phyloP scores from a whole-genome alignment of 225 moss, liverwort and hornwort genomes.

The Pleurozium schreberi region DNA sequence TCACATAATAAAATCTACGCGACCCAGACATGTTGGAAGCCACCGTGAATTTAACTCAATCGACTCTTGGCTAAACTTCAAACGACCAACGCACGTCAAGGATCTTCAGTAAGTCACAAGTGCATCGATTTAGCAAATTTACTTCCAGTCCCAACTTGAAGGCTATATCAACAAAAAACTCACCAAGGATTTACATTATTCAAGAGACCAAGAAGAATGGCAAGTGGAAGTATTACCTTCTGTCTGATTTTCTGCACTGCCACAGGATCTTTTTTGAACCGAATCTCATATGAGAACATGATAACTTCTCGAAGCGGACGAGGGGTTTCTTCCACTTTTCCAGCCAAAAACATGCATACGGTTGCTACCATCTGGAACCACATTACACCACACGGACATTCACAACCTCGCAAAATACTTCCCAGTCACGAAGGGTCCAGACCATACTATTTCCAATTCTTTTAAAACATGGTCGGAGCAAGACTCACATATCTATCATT shows the following conservation, averaged over 20 bases:
- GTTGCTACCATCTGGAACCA: constrained; percentile 85
- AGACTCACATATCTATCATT: constrained; percentile 87
- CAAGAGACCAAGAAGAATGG: background rate
- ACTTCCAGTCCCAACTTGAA: background rate
- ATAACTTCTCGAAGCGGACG: constrained; percentile 81
- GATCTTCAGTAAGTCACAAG: background rate
- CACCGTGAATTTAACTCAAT: background rate
- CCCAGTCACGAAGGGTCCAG: background rate
- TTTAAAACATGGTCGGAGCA: background rate
- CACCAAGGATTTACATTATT: background rate
- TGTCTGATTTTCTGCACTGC: constrained; percentile 66
- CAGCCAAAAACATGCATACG: constrained; percentile 95
- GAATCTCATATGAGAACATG: constrained; percentile 71
- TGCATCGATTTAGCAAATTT: background rate
- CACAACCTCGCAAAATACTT: background rate
- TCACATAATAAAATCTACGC: background rate
- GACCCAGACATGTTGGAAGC: background rate
- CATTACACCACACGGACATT: constrained; percentile 8
- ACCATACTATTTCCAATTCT: background rate
- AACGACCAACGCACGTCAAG: background rate
- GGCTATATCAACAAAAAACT: background rate
- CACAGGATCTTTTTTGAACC: constrained; percentile 71
- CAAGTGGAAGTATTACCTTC: constrained; percentile 28
- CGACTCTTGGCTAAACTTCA: background rate
- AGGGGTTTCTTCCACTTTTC: constrained; percentile 98